A percentile compares a stretch with the other conserved stretches of the same genome.
These are phyloP conservation scores for Ilyonectria destructans DNA, from an alignment of 2,329 filamentous ascomycete genomes.

Conservation along the genomic window DNA sequence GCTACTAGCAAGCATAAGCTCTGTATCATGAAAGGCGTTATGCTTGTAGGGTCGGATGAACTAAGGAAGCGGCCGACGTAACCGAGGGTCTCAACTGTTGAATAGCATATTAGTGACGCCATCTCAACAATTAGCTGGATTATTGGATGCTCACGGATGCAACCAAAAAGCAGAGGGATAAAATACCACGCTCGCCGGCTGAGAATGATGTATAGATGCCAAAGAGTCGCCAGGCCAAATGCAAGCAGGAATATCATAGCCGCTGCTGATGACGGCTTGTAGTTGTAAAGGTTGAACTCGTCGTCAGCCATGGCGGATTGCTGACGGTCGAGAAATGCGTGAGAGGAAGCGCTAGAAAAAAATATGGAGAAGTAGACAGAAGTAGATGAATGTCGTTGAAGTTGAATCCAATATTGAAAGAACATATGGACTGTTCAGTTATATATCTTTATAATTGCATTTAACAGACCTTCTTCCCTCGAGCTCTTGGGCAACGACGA, in stretches of 20 bases:
- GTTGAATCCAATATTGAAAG: not conserved
- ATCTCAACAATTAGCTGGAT: not conserved
- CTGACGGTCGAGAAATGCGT: not conserved
- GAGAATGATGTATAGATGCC: not conserved
- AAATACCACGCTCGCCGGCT: not conserved
- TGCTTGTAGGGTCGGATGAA: not conserved
- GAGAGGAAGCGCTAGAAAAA: not conserved
- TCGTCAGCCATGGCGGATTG: not conserved
- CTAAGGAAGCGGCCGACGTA: conserved; percentile 7
- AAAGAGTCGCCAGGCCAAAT: not conserved
- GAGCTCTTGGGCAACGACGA: too few relatives aligned
- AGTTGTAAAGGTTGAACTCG: not conserved
- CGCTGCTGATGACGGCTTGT: not conserved
- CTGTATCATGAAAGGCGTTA: conserved; percentile 15
- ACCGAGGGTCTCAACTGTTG: conserved; percentile 14
- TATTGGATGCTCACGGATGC: not conserved
- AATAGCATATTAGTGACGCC: not conserved
- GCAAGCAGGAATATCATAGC: not conserved
- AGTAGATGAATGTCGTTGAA: not conserved
- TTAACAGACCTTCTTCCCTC: too few relatives aligned
- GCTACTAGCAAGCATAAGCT: conserved; percentile 13
- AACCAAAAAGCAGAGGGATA: not conserved
- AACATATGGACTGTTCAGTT: not conserved
- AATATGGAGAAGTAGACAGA: not conserved
- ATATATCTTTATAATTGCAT: not conserved